Base-by-base conservation (phyloP, 2,329 filamentous ascomycete genomes). In the Epichloe coenophiala region DNA sequence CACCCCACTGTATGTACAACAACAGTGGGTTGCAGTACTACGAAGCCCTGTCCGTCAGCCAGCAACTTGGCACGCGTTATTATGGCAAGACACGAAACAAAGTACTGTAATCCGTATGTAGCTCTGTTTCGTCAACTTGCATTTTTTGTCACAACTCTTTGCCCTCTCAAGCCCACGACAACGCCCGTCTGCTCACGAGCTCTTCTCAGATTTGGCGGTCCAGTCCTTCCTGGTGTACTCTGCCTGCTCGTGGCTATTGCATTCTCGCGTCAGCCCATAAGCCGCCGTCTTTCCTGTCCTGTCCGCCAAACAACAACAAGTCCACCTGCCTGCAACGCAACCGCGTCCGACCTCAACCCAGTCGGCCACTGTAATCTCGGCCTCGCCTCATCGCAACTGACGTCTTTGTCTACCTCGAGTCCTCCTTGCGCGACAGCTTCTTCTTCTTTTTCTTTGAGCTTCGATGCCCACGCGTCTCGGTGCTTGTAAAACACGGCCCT, bases 41-140 rank as follows among this genome's bases (percentile, higher is more conserved):
- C 27, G 27, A 3, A 9, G 27, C 23, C 9, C 21, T 21, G 7
- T 6, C 19, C 9, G 12, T 42, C 40, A 42, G 15, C 45, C 19
- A 39, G 45, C 35, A 47, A n/a, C 5, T 40, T 33, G 47, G 47
- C 48, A 50, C 49, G 49, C 49, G 49, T 50, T 27, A 11, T 33
- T 3, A n/a, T 8, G 7, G 27, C 27, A 9, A 9, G 27, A 31
- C 8, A 31, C 27, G 2, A 3, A 8, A n/a, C n/a, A n/a, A n/a
- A n/a, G n/a, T n/a, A n/a, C n/a, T n/a, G 7, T 19, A 19, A 19
- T 31, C 3, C 3, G 27, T 9, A 3, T 31, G 27, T 8, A 9
- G 27, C 21, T 45, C 9, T 21, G 19, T 15, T 19, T 31, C 19
- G 13, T 41, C 46, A 8, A 41, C 27, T 27, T 8, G 27, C 27